Evolutionary conservation across 148 eudicot genomes (phyloP).

Genomic region (Rhododendron kiyosumense): DNA sequence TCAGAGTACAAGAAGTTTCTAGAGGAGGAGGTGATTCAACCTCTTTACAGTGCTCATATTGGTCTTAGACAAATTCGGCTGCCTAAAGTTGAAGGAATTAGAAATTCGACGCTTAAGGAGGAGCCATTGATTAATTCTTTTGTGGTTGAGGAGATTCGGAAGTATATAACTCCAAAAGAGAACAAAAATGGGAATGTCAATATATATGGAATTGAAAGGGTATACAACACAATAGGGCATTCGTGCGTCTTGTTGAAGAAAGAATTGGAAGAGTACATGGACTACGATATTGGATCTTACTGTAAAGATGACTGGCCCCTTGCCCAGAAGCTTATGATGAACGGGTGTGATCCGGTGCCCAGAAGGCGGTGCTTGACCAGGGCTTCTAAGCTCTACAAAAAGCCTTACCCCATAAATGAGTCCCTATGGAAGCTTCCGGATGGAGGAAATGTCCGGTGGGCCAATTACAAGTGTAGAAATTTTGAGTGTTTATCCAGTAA

Average conservation of each 20-base stretch:
- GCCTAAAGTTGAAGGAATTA: slow-evolving; percentile 41
- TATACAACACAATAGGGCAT: slow-evolving; percentile 88
- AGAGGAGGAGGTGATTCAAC: slow-evolving; percentile 72
- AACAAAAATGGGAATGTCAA: slow-evolving; percentile 64
- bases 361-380: slow-evolving; percentile 86
- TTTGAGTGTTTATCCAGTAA: slow-evolving; percentile 75
- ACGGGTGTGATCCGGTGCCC: slow-evolving; percentile 93
- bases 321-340: slow-evolving; percentile 87
- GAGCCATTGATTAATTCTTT: slow-evolving; percentile 81
- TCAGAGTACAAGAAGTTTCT: slow-evolving; percentile 66
- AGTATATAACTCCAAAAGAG: slow-evolving; percentile 90
- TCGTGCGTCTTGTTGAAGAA: slow-evolving; percentile 76
- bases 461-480: slow-evolving; percentile 66
- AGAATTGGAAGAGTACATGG: slow-evolving; percentile 85
- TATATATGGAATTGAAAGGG: slow-evolving; percentile 52
- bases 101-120: slow-evolving; percentile 44
- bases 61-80: slow-evolving; percentile 81
- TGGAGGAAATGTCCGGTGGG: slow-evolving; percentile 83
- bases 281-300: slow-evolving; percentile 84
- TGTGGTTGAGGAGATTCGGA: slow-evolving; percentile 81
- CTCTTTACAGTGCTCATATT: slow-evolving; percentile 81
- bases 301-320: slow-evolving; percentile 93
- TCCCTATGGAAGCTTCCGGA: slow-evolving; percentile 88
- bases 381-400: slow-evolving; percentile 72
- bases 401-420: slow-evolving; percentile 79